These are phyloP conservation scores for Petrea volubilis DNA, from an alignment of 257 asterid genomes.

Conservation along the genomic window DNA sequence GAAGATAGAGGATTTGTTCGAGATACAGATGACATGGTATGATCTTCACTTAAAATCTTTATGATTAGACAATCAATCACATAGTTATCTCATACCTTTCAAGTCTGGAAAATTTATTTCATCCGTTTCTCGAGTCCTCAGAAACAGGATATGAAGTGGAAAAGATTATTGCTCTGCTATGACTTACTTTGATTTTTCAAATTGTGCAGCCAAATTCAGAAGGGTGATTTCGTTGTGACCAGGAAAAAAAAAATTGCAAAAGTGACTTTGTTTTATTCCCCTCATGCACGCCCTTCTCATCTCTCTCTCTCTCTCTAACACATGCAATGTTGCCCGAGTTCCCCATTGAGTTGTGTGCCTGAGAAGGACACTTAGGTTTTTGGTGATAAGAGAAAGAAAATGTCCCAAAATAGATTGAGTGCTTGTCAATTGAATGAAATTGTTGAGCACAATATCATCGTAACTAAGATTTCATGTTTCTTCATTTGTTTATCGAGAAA, in stretches of 20 bases:
- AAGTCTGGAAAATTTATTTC: background rate
- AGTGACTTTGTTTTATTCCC: background rate
- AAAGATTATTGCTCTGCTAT: background rate
- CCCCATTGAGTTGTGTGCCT: background rate
- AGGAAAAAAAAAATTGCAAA: background rate
- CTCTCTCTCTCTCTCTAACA: background rate
- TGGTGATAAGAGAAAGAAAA: background rate
- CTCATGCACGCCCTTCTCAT: background rate
- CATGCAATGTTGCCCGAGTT: too few species aligned
- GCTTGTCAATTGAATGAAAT: background rate
- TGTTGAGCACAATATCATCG: background rate
- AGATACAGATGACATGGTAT: conserved; percentile 69
- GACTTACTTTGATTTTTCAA: background rate
- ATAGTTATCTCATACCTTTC: background rate
- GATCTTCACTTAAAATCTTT: conserved; percentile 15
- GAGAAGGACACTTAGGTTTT: background rate
- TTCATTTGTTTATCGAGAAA: background rate
- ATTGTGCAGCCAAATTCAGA: background rate
- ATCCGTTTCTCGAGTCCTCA: background rate
- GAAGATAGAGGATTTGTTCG: conserved; percentile 60
- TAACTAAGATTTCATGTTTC: background rate
- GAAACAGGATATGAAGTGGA: background rate
- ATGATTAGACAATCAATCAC: background rate
- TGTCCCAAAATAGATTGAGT: background rate
- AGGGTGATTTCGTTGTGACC: background rate